Evolutionary conservation across 495 filamentous ascomycete genomes (phyloP).

Genomic region (Apiosordaria backusii): DNA sequence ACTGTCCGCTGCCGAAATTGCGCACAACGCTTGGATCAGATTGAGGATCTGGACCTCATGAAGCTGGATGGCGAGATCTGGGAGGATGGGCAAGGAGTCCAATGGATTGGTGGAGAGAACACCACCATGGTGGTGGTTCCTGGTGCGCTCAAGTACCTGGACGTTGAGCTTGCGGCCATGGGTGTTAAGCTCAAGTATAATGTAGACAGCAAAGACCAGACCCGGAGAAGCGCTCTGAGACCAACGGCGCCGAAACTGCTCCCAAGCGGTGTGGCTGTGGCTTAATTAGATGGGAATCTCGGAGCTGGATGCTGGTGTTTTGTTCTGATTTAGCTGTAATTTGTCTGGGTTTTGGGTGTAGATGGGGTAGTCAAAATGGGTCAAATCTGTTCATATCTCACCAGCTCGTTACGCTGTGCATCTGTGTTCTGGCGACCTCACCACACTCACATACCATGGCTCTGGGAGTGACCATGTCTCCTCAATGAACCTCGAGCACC

Average conservation of each 20-base stretch:
- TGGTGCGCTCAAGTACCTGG: conserved; percentile 85
- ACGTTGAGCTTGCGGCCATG: conserved; percentile 87
- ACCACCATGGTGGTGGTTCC: conserved; percentile 90
- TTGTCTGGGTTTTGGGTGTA: conserved; percentile 5
- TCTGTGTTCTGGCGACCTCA: background rate
- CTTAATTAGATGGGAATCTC: conserved; percentile 10
- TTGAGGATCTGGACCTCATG: conserved; percentile 53
- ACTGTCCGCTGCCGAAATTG: conserved; percentile 79
- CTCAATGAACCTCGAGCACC: too few species aligned
- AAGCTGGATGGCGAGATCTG: conserved; percentile 70
- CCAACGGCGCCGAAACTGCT: conserved; percentile 19
- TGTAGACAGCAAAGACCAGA: conserved; percentile 57
- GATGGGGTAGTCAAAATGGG: background rate
- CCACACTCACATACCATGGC: background rate
- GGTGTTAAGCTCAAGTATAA: conserved; percentile 57
- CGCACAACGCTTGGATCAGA: conserved; percentile 57
- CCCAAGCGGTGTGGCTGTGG: conserved; percentile 12
- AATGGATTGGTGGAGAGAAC: conserved; percentile 82
- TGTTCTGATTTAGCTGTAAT: conserved; percentile 3
- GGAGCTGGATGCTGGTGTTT: conserved; percentile 9
- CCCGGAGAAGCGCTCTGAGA: conserved; percentile 41
- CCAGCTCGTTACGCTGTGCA: background rate
- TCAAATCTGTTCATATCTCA: background rate
- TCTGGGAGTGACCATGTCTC: background rate
- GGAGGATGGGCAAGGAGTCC: conserved; percentile 82